Evolutionary conservation across 306 rosid species (phyloP).

Genomic region (Comarum palustre): DNA sequence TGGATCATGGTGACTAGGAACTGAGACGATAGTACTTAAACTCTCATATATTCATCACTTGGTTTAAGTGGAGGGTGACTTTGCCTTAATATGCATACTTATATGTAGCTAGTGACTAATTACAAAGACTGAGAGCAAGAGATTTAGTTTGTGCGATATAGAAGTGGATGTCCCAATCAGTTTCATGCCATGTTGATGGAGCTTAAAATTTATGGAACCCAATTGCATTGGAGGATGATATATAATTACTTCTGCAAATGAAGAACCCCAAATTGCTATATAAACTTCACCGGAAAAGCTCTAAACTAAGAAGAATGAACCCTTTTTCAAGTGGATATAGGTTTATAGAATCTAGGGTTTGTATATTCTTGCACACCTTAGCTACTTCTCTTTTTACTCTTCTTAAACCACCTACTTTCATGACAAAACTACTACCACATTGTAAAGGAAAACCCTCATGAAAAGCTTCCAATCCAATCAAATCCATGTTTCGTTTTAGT

Average conservation of each 20-base stretch:
- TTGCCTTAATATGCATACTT: background rate
- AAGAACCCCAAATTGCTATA: conserved; percentile 24
- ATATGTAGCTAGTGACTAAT: conserved; percentile 1
- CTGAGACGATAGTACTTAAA: conserved; percentile 34
- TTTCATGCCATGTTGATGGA: conserved; percentile 14
- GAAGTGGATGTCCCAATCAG: conserved; percentile 31
- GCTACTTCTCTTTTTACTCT: background rate
- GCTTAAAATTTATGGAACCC: conserved; percentile 21
- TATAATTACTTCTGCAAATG: conserved; percentile 20
- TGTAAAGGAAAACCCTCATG: conserved; percentile 6
- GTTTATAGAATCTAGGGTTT: conserved; percentile 41
- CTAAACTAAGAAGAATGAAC: conserved; percentile 17
- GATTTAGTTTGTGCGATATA: background rate
- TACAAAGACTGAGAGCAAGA: background rate
- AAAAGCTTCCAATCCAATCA: conserved; percentile 18
- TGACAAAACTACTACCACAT: conserved; percentile 15
- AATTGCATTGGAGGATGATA: conserved; percentile 17
- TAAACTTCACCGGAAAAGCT: conserved; percentile 25
- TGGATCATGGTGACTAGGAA: conserved; percentile 47
- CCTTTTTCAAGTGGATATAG: conserved; percentile 39
- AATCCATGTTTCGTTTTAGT: background rate
- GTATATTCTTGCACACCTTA: conserved; percentile 25
- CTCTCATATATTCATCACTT: conserved; percentile 20
- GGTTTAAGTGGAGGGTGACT: conserved; percentile 24
- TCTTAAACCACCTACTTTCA: background rate